Base-by-base conservation (phyloP, 148 eudicot genomes). In the Chenopodium formosanum region DNA sequence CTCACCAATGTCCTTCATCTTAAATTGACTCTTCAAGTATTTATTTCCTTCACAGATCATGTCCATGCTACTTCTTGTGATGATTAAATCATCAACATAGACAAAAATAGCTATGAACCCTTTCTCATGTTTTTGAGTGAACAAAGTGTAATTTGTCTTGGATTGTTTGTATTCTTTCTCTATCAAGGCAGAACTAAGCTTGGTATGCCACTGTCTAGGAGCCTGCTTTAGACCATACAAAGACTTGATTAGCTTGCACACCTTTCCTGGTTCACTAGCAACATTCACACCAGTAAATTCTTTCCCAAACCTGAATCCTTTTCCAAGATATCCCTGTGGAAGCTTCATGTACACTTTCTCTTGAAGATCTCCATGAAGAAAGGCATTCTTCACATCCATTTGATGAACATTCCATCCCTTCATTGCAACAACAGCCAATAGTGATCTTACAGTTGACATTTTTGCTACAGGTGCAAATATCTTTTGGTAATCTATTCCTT, bases 41-140 rank as follows among this genome's bases (percentile, higher is more conserved):
- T 3, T 1, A 14, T 52, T 75, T 2, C 19, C 22, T 3, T 53
- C 9, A 53, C 0, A 0, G 4, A n/a, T 47, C 4, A 22, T 0
- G 1, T 0, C 1, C 0, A 9, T 14, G 19, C 31, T 27, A 16
- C 56, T 75, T 0, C 44, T 25, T 0, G 40, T 48, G 5, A 73
- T 5, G 10, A 75, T 5, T 10, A 75, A 25, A 19, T 56, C 78
- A 75, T 75, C 78, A 11, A 75, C 78, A 52, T 75, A 75, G 4
- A 56, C 66, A 9, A 75, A 4, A 14, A 75, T 27, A 2, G 25
- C 16, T 4, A 16, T 6, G 20, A 53, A 53, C 16, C 1, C 8
- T n/a, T 23, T 56, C 1, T 5, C 29, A 3, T 7, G 11, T 0
- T 4, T 2, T 1, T 48, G 22, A 16, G 50, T 71, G 14, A 71